Conservation (phyloP, 148 eudicot species). For the Camellia lanceoleosa region DNA sequence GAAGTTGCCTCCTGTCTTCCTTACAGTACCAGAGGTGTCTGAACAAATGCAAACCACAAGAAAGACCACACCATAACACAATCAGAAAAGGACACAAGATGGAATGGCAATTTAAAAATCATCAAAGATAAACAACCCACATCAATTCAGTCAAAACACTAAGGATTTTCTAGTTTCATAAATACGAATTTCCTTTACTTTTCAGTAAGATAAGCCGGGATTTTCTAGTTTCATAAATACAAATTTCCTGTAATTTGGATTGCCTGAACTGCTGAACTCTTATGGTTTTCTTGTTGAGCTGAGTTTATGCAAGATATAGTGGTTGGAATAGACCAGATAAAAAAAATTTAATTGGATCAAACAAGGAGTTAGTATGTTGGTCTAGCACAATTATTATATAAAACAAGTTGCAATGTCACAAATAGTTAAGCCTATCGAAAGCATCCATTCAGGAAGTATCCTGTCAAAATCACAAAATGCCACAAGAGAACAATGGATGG, state of each 20-base stretch:
- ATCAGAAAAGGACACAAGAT: not conserved
- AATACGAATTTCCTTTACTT: not conserved
- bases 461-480: not conserved
- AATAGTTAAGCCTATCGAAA: not conserved
- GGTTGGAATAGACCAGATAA: no score
- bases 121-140: not conserved
- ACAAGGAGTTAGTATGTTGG: not conserved
- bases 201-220: no score
- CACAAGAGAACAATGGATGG: not conserved
- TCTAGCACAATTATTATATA: not conserved
- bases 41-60: constrained; percentile 16
- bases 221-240: not conserved
- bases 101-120: not conserved
- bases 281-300: no score
- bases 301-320: no score
- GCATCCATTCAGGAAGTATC: not conserved
- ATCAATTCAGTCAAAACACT: not conserved
- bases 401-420: not conserved
- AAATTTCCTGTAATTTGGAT: not conserved
- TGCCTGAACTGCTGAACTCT: no score
- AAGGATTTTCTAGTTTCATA: not conserved
- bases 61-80: constrained; percentile 5
- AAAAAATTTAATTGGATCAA: not conserved
- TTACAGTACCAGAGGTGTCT: constrained; percentile 61
- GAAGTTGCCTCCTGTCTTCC: constrained; percentile 65